Percentiles rank a stretch among this genome's conserved stretches.
phyloP scores from a whole-genome alignment of 495 filamentous ascomycete species.

The Penicillium canariense region DNA sequence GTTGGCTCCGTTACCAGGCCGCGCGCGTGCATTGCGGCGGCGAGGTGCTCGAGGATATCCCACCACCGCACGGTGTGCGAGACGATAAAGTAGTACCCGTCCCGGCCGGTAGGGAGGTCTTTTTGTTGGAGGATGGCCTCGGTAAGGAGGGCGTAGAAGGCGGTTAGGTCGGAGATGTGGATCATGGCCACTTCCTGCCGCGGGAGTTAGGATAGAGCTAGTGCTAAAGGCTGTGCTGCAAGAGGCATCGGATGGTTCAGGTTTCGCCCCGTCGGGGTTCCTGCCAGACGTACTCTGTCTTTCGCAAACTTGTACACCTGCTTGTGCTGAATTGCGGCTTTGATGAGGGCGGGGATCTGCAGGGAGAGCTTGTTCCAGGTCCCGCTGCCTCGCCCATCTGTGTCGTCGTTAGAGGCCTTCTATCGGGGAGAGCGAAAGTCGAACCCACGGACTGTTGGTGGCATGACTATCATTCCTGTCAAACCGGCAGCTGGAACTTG shows the following conservation, averaged over 20 bases:
- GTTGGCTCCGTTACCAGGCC: background rate
- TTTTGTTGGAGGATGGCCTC: conserved; percentile 1
- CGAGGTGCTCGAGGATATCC: background rate
- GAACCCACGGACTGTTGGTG: background rate
- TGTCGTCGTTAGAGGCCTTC: background rate
- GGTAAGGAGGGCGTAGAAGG: conserved; percentile 2
- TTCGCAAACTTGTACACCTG: background rate
- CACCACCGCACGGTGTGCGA: background rate
- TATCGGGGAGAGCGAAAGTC: background rate
- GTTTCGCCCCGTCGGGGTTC: no score
- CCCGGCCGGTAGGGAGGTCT: background rate
- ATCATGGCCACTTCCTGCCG: background rate
- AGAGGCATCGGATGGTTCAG: no score
- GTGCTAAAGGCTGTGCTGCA: no score
- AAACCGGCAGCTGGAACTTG: conserved; percentile 1
- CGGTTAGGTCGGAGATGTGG: conserved; percentile 8
- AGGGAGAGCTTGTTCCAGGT: background rate
- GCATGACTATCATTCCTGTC: conserved; percentile 1
- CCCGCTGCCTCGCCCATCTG: background rate
- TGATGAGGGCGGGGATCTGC: background rate
- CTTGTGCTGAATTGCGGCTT: background rate
- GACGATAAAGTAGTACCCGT: background rate
- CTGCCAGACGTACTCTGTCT: background rate
- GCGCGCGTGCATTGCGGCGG: background rate
- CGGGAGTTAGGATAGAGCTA: background rate